These are phyloP conservation scores for Polyporus tsugae DNA, from an alignment of 1,284 basidiomycete species.

Conservation along the genomic window DNA sequence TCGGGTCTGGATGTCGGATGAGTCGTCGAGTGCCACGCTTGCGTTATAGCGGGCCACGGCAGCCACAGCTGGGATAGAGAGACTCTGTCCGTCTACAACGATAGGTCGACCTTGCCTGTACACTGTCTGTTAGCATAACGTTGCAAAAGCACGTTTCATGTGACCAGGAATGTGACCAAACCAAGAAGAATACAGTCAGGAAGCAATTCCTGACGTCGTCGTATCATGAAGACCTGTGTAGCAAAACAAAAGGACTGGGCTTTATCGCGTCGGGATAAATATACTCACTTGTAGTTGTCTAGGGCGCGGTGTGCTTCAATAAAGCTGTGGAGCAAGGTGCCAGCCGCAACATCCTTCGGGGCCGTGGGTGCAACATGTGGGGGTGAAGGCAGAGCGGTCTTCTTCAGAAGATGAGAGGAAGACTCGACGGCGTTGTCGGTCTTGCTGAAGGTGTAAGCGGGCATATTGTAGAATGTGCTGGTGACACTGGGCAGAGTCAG, in stretches of 20 bases:
- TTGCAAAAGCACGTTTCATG: background rate
- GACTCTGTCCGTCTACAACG: slow-evolving; percentile 70
- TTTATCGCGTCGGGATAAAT: background rate
- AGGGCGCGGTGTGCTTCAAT: slow-evolving; percentile 40
- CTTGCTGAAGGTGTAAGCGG: slow-evolving; percentile 27
- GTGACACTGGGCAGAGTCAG: background rate
- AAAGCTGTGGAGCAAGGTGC: slow-evolving; percentile 38
- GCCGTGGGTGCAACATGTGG: slow-evolving; percentile 2
- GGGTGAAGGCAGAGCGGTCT: slow-evolving; percentile 14
- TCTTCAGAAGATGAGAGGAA: slow-evolving; percentile 25
- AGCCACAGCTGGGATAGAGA: slow-evolving; percentile 78
- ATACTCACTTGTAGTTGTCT: slow-evolving; percentile 39
- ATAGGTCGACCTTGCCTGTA: slow-evolving; percentile 68
- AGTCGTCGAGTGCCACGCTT: slow-evolving; percentile 60
- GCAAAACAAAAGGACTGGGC: background rate
- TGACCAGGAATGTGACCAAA: background rate
- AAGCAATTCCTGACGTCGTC: background rate
- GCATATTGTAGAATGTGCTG: slow-evolving; percentile 20
- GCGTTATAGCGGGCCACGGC: slow-evolving; percentile 74
- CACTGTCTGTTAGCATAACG: background rate
- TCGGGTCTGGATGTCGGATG: slow-evolving; percentile 54
- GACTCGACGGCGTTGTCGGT: slow-evolving; percentile 23
- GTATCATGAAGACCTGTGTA: background rate
- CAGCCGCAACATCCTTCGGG: slow-evolving; percentile 17
- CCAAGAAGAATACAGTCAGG: background rate